Evolutionary conservation across 2,329 filamentous ascomycete genomes (phyloP).

Genomic region (Dendryphion nanum): DNA sequence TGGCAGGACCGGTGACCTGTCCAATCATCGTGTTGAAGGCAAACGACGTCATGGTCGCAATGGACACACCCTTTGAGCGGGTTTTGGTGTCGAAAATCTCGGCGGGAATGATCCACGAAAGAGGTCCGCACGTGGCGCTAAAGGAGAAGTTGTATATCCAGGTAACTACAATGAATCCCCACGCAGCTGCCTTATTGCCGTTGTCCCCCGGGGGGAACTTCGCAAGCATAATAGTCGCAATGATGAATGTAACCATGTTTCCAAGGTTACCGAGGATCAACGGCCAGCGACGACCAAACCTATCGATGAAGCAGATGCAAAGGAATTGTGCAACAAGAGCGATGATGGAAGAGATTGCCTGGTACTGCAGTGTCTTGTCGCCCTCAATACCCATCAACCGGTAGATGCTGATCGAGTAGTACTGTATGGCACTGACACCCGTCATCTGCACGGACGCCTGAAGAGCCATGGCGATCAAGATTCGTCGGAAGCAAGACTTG

Average conservation of each 20-base stretch:
- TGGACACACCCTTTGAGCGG: conserved; percentile 70
- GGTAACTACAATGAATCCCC: conserved; percentile 74
- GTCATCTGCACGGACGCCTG: conserved; percentile 77
- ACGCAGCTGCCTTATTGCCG: conserved; percentile 57
- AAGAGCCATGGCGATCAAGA: conserved; percentile 67
- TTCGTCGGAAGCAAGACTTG: conserved; percentile 66
- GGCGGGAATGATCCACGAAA: conserved; percentile 64
- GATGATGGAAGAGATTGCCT: conserved; percentile 71
- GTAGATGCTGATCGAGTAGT: conserved; percentile 69
- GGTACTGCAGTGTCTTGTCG: conserved; percentile 68
- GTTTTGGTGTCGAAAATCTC: conserved; percentile 79
- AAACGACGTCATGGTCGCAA: conserved; percentile 71
- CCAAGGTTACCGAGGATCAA: conserved; percentile 70
- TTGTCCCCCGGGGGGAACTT: conserved; percentile 59
- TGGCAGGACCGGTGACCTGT: conserved; percentile 63
- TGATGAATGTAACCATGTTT: conserved; percentile 71
- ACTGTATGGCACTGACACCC: conserved; percentile 64
- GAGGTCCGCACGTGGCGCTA: conserved; percentile 66
- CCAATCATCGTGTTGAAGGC: conserved; percentile 78
- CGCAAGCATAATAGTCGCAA: conserved; percentile 58
- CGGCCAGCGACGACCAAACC: conserved; percentile 68
- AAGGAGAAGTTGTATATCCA: conserved; percentile 82
- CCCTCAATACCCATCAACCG: conserved; percentile 65
- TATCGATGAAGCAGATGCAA: conserved; percentile 69
- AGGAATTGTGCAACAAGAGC: conserved; percentile 66